Conservation (phyloP, 129 eudicot genomes). For the Silybum marianum region DNA sequence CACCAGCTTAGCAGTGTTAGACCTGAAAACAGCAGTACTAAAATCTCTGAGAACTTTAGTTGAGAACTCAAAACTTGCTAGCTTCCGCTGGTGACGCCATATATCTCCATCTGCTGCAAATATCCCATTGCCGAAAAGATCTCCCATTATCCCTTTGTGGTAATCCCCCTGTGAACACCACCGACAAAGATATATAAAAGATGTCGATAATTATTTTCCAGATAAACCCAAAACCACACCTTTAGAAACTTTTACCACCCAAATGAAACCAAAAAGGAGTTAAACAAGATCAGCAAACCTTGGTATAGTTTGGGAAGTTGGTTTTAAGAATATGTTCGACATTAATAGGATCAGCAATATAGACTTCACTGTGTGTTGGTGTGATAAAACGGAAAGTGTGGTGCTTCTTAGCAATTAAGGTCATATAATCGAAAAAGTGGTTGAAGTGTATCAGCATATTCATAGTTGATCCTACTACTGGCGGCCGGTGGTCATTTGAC, state of each 20-base stretch:
- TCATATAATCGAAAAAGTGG: constrained; percentile 39
- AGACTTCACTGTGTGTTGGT: constrained; percentile 55
- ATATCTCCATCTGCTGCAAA: constrained; percentile 71
- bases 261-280: neutral
- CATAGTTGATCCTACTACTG: constrained; percentile 53
- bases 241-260: neutral
- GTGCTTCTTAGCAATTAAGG: constrained; percentile 44
- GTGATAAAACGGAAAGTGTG: constrained; percentile 57
- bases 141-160: constrained; percentile 45
- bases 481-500: constrained; percentile 49
- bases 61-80: constrained; percentile 71
- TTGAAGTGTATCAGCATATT: constrained; percentile 48
- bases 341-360: constrained; percentile 53
- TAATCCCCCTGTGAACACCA: constrained; percentile 40
- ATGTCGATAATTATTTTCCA: neutral
- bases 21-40: constrained; percentile 53
- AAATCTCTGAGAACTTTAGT: constrained; percentile 61
- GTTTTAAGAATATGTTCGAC: constrained; percentile 64
- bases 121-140: constrained; percentile 71
- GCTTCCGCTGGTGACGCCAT: constrained; percentile 81
- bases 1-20: constrained; percentile 58
- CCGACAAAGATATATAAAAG: neutral
- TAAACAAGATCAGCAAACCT: constrained; percentile 34
- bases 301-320: constrained; percentile 61
- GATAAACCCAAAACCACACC: neutral